Percentiles rank a stretch among this genome's conserved stretches.
phyloP scores from a whole-genome alignment of 2,329 filamentous ascomycete genomes.

The Aspergillus flavus region DNA sequence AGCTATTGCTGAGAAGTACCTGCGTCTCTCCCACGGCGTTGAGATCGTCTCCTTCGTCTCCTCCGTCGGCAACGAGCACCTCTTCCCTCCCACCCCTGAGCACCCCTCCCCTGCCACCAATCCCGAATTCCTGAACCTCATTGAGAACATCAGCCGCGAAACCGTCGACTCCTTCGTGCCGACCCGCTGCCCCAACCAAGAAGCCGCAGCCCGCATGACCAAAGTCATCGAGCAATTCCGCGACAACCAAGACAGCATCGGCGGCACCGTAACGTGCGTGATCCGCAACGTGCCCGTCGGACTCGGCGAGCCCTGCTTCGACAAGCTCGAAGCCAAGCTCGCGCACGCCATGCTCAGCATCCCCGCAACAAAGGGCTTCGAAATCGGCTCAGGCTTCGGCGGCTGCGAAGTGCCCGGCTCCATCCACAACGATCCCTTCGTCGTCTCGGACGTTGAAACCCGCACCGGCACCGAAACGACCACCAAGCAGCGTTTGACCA shows the following conservation, averaged over 20 bases:
- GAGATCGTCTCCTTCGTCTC: slow-evolving; percentile 91
- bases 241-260: slow-evolving; percentile 83
- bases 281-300: slow-evolving; percentile 83
- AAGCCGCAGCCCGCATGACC: slow-evolving; percentile 71
- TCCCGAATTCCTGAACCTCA: slow-evolving; percentile 74
- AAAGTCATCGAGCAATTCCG: slow-evolving; percentile 75
- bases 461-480: slow-evolving; percentile 18
- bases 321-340: slow-evolving; percentile 90
- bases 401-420: slow-evolving; percentile 85
- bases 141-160: slow-evolving; percentile 71
- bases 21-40: slow-evolving; percentile 75
- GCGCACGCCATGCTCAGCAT: slow-evolving; percentile 95
- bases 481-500: slow-evolving; percentile 65
- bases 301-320: slow-evolving; percentile 90
- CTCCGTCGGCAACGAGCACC: slow-evolving; percentile 77
- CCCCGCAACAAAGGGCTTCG: slow-evolving; percentile 92
- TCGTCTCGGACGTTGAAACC: slow-evolving; percentile 51
- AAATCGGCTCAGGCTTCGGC: slow-evolving; percentile 89
- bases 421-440: slow-evolving; percentile 88
- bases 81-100: slow-evolving; percentile 71
- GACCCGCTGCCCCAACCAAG: slow-evolving; percentile 78
- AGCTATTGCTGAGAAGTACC: slow-evolving; percentile 91
- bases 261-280: slow-evolving; percentile 91
- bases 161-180: slow-evolving; percentile 83
- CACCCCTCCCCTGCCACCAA: slow-evolving; percentile 72